These are phyloP conservation scores for Neurospora discreta DNA, from an alignment of 495 filamentous ascomycete species.

Conservation along the genomic window DNA sequence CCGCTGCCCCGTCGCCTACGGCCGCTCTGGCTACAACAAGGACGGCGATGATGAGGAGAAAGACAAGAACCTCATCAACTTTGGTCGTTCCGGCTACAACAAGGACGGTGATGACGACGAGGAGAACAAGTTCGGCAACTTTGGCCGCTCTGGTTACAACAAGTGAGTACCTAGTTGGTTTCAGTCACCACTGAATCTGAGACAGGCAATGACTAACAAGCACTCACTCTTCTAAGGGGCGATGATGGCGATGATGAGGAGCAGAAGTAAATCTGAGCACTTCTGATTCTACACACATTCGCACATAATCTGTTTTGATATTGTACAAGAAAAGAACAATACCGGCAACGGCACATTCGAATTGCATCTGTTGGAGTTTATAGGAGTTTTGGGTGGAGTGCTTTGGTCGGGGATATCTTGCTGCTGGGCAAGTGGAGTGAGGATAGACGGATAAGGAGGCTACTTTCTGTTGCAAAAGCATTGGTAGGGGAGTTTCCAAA, in stretches of 20 bases:
- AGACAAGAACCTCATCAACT: neutral
- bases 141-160: slow-evolving; percentile 38
- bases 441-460: neutral
- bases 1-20: slow-evolving; percentile 48
- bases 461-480: neutral
- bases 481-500: neutral
- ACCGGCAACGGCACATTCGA: neutral
- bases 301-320: neutral
- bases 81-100: slow-evolving; percentile 14
- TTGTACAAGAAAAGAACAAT: neutral
- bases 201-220: slow-evolving; percentile 28
- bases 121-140: slow-evolving; percentile 23
- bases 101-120: slow-evolving; percentile 31
- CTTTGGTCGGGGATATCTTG: neutral
- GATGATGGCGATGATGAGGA: slow-evolving; percentile 22
- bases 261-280: slow-evolving; percentile 10
- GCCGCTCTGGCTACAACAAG: slow-evolving; percentile 41
- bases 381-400: neutral
- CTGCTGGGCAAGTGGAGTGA: neutral
- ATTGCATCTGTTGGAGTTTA: neutral
- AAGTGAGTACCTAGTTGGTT: slow-evolving; percentile 13
- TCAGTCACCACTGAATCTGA: neutral
- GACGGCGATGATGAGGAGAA: slow-evolving; percentile 3
- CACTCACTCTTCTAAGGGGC: slow-evolving; percentile 36
- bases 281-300: neutral